Evolutionary conservation across 2,329 filamentous ascomycete genomes (phyloP), one percentile per base, ranked within the genome.

Genomic region (Diaporthe helianthi): DNA sequence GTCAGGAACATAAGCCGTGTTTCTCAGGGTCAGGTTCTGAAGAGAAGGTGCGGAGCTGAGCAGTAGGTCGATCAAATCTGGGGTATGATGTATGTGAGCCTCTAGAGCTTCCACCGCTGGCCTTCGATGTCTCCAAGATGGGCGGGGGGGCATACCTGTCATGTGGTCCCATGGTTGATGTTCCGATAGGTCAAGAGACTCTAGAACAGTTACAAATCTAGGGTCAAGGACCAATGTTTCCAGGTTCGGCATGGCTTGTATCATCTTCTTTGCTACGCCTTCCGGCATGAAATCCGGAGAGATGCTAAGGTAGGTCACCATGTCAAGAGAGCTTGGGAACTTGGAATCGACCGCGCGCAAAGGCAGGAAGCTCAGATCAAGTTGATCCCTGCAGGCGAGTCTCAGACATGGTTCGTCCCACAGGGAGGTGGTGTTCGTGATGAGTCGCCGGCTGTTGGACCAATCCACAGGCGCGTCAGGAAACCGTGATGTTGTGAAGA

Each of bases 381-480:
- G 9, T 1, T 15, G n/a, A 6, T 5, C 6, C 3, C 4, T 7
- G 3, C 22, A 44, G 22, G 29, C 1, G 2, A 2, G 1, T 0
- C 29, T 17, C 8, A 44, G 8, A 13, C 1, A 7, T 6, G 2
- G 1, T 8, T 17, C 1, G 0, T 44, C 7, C 54, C 54, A 60
- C 13, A 46, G 24, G 4, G 36, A 46, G 2, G 8, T 46, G 3
- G 10, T 41, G 3, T 1, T 1, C 24, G 8, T 3, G n/a, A 4
- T 2, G 22, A 8, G 33, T 4, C 36, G 36, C 1, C 6, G 0
- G 13, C 36, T 15, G 3, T 17, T 12, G 2, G 36, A 38, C 36
- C 3, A 8, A 15, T 54, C 5, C 7, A 38, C 5, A 2, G 9
- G 8, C 26, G 12, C 10, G 8, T 6, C 2, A 19, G 15, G 53